Evolutionary conservation across 306 rosid genomes (phyloP).

Genomic region (Begonia loranthoides): DNA sequence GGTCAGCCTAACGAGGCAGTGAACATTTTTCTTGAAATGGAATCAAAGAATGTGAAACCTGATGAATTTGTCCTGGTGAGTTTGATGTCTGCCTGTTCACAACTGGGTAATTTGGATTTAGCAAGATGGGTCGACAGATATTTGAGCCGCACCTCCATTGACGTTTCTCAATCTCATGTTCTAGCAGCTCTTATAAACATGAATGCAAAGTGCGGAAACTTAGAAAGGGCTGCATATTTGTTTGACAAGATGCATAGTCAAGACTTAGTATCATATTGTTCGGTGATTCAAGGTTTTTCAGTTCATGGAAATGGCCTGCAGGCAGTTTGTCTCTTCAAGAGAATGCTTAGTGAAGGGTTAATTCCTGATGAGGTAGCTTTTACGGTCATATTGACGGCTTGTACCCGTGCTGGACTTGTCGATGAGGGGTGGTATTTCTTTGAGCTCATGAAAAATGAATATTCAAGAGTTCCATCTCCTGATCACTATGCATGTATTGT

Average conservation of each 20-base stretch:
- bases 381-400: constrained; percentile 53
- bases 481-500: constrained; percentile 74
- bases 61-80: constrained; percentile 54
- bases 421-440: constrained; percentile 63
- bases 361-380: constrained; percentile 64
- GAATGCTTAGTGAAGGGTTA: constrained; percentile 55
- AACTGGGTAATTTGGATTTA: constrained; percentile 36
- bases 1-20: constrained; percentile 42
- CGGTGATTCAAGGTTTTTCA: constrained; percentile 64
- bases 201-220: constrained; percentile 81
- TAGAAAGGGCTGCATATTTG: constrained; percentile 42
- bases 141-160: constrained; percentile 21
- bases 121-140: constrained; percentile 56
- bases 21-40: constrained; percentile 46
- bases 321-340: constrained; percentile 42
- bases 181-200: constrained; percentile 57
- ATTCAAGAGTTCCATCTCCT: constrained; percentile 37
- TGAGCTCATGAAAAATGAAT: constrained; percentile 28
- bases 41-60: constrained; percentile 33
- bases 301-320: constrained; percentile 50
- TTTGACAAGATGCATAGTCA: constrained; percentile 34
- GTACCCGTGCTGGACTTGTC: constrained; percentile 58
- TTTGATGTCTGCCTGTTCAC: constrained; percentile 71
- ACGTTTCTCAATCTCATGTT: constrained; percentile 39
- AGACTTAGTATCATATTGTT: constrained; percentile 51